phyloP scores from a whole-genome alignment of 805 yeast genomes.

The Pichia exigua region DNA sequence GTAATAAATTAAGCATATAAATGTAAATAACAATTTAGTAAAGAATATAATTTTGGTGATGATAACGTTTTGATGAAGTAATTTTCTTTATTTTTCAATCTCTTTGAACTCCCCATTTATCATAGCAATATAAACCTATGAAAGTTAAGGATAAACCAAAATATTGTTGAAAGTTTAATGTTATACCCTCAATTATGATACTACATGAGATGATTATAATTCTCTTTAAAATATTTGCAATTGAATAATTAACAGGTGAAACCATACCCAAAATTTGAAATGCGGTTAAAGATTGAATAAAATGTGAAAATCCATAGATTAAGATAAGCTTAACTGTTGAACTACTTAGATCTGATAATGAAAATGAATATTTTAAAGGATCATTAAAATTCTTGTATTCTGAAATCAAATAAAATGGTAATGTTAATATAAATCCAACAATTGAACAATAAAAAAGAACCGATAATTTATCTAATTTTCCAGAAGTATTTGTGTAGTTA shows the following conservation, averaged over 20 bases:
- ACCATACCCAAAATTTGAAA: constrained; percentile 67
- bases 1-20: background rate
- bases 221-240: constrained; percentile 70
- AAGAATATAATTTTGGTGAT: background rate
- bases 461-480: constrained; percentile 60
- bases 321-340: constrained; percentile 33
- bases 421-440: constrained; percentile 58
- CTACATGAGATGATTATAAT: constrained; percentile 64
- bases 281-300: constrained; percentile 64
- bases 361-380: constrained; percentile 23
- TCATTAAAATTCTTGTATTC: constrained; percentile 32
- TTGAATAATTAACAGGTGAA: constrained; percentile 71
- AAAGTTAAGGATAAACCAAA: constrained; percentile 50
- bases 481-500: constrained; percentile 9
- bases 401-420: constrained; percentile 55
- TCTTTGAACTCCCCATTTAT: constrained; percentile 50
- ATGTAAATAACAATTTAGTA: background rate
- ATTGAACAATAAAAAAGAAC: constrained; percentile 65
- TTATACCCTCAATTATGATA: constrained; percentile 52
- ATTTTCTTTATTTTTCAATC: constrained; percentile 9
- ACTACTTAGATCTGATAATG: constrained; percentile 24
- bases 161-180: constrained; percentile 34
- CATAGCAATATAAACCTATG: constrained; percentile 61
- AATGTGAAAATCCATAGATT: constrained; percentile 64
- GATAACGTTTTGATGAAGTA: too few relatives aligned